Conservation (phyloP, 768 basidiomycete species). For the Leccinum pellstonianum region DNA sequence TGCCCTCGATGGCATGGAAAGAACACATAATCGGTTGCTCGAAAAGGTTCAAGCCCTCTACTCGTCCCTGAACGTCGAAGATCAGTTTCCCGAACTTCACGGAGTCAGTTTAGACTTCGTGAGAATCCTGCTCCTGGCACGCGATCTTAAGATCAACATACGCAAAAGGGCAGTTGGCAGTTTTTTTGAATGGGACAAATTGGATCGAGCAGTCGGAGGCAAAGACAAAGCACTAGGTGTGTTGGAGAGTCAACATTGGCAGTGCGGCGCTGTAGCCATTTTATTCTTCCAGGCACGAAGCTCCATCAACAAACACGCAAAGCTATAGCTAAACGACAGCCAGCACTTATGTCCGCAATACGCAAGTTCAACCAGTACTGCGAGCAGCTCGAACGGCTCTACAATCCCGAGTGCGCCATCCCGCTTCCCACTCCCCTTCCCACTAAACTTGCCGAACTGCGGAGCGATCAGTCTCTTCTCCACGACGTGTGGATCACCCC, state of each 20-base stretch:
- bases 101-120: slow-evolving; percentile 10
- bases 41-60: slow-evolving; percentile 4
- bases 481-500: too few species aligned
- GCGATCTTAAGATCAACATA: slow-evolving; percentile 28
- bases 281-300: too few species aligned
- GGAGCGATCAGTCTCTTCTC: too few species aligned
- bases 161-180: slow-evolving; percentile 22
- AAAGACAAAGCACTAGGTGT: slow-evolving; percentile 28
- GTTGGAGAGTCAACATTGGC: too few species aligned
- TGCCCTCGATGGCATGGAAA: slow-evolving; percentile 12
- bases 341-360: too few species aligned
- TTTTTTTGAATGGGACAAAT: slow-evolving; percentile 30
- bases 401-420: slow-evolving; percentile 9
- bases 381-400: too few species aligned
- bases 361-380: too few species aligned
- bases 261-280: too few species aligned
- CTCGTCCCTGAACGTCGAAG: slow-evolving; percentile 9
- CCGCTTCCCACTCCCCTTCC: slow-evolving; percentile 33
- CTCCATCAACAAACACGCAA: too few species aligned
- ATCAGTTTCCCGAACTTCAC: slow-evolving; percentile 6
- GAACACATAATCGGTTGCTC: background rate
- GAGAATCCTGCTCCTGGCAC: slow-evolving; percentile 1
- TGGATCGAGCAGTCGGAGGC: slow-evolving; percentile 25
- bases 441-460: too few species aligned
- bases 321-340: too few species aligned